Evolutionary conservation across 176 grass and related monocot genomes (phyloP).

Genomic region (Oryza glaberrima): DNA sequence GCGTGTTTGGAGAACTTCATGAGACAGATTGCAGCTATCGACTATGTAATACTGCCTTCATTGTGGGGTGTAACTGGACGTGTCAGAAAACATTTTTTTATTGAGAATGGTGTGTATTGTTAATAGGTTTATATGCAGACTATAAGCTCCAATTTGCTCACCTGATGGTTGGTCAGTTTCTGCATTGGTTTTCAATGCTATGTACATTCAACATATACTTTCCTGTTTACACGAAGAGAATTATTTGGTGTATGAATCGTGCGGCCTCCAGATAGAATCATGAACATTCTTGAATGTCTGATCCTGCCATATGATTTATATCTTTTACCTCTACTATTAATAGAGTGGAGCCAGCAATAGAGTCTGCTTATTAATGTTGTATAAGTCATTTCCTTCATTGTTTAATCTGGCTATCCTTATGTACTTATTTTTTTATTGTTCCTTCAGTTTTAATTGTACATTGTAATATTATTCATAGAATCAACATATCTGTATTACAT

Average conservation of each 20-base stretch:
- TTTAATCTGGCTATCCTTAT: constrained; percentile 13
- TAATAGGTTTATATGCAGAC: constrained; percentile 4
- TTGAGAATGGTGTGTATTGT: neutral
- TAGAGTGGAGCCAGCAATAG: neutral
- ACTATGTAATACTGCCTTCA: neutral
- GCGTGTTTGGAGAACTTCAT: neutral
- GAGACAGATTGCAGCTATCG: neutral
- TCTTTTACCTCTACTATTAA: neutral
- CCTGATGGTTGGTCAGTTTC: neutral
- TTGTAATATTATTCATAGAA: constrained; percentile 14
- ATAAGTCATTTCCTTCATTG: neutral
- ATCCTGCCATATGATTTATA: neutral
- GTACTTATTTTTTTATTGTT: neutral
- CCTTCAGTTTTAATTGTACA: neutral
- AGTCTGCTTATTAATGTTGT: neutral
- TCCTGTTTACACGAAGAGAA: neutral
- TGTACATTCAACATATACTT: constrained; percentile 17
- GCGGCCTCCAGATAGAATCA: neutral
- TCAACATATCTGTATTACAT: constrained; percentile 6
- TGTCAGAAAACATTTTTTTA: neutral
- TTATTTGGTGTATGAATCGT: neutral
- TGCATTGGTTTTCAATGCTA: neutral
- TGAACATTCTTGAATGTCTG: neutral
- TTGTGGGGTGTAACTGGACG: neutral
- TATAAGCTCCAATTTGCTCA: neutral